Evolutionary conservation across 2,329 filamentous ascomycete species (phyloP).

Genomic region (Mycosphaerelloides madeirae): DNA sequence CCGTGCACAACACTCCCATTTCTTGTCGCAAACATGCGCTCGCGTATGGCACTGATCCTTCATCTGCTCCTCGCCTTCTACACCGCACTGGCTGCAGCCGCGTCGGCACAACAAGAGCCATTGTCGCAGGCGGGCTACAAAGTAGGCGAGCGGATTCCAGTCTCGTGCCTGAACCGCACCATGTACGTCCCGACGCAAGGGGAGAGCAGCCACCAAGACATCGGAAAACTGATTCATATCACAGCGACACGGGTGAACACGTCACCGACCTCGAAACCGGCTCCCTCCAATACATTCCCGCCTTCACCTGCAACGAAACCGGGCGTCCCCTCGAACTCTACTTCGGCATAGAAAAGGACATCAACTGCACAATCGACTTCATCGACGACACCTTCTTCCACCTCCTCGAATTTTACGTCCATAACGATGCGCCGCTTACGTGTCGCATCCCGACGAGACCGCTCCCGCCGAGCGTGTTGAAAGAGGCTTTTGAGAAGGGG

Average conservation of each 20-base stretch:
- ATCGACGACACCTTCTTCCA: constrained; percentile 78
- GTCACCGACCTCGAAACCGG: constrained; percentile 68
- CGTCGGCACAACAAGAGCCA: constrained; percentile 38
- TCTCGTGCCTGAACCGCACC: constrained; percentile 49
- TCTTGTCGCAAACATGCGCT: not conserved
- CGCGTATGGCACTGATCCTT: constrained; percentile 23
- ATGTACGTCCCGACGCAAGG: constrained; percentile 36
- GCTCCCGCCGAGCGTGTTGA: constrained; percentile 38
- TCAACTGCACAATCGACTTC: constrained; percentile 78
- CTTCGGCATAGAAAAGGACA: constrained; percentile 75
- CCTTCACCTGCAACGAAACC: constrained; percentile 87
- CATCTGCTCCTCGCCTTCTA: constrained; percentile 31
- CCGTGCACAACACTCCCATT: too few species aligned
- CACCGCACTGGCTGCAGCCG: constrained; percentile 35
- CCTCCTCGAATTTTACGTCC: constrained; percentile 93
- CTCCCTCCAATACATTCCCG: constrained; percentile 87
- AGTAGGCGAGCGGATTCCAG: constrained; percentile 47
- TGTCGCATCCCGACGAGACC: constrained; percentile 85
- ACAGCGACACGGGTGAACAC: constrained; percentile 82
- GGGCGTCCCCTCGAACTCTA: constrained; percentile 72
- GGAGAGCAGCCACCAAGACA: not conserved
- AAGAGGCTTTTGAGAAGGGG: constrained; percentile 30
- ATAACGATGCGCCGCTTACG: constrained; percentile 87
- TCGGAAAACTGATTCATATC: not conserved
- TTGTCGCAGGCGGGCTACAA: constrained; percentile 41